Conservation (phyloP, 352 stramenopile genomes). For the Globisporangium camurandrum region DNA sequence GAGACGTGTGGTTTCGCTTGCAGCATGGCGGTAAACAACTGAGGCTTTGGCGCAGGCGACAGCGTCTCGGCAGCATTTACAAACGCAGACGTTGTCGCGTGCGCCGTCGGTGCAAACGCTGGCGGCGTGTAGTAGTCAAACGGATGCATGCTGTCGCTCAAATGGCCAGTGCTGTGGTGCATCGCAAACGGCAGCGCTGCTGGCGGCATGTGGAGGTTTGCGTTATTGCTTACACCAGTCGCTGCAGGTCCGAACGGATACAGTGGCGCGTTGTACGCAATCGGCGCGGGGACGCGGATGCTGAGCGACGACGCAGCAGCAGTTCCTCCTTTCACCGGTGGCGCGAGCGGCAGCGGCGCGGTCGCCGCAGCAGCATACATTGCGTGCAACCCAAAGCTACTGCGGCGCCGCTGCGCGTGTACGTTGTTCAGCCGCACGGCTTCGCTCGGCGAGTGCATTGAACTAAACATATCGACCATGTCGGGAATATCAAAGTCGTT, state of each 20-base stretch:
- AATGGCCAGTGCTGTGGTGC: too few relatives aligned
- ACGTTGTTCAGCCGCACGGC: not conserved
- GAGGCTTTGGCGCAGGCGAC: constrained; percentile 27
- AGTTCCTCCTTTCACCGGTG: too few relatives aligned
- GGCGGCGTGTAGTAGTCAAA: constrained; percentile 64
- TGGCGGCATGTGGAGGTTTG: not conserved
- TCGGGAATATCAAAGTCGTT: constrained; percentile 43
- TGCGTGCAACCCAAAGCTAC: not conserved
- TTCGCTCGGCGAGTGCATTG: constrained; percentile 42
- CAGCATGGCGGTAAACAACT: constrained; percentile 10
- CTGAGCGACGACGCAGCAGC: too few relatives aligned
- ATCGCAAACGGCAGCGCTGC: not conserved
- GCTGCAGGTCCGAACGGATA: not conserved
- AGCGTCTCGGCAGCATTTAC: constrained; percentile 28
- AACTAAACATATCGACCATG: constrained; percentile 62
- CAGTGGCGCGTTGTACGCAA: not conserved
- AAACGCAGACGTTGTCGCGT: constrained; percentile 28
- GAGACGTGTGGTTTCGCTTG: too few relatives aligned
- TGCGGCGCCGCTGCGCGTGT: constrained; percentile 2
- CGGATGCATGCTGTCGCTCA: too few relatives aligned
- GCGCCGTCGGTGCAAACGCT: constrained; percentile 26
- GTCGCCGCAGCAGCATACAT: constrained; percentile 12
- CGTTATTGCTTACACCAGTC: not conserved
- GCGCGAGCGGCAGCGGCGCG: too few relatives aligned
- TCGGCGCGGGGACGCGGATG: constrained; percentile 27